These are phyloP conservation scores for Cystobasidiopsis lactophilus DNA, from an alignment of 768 basidiomycete species.

Conservation along the genomic window DNA sequence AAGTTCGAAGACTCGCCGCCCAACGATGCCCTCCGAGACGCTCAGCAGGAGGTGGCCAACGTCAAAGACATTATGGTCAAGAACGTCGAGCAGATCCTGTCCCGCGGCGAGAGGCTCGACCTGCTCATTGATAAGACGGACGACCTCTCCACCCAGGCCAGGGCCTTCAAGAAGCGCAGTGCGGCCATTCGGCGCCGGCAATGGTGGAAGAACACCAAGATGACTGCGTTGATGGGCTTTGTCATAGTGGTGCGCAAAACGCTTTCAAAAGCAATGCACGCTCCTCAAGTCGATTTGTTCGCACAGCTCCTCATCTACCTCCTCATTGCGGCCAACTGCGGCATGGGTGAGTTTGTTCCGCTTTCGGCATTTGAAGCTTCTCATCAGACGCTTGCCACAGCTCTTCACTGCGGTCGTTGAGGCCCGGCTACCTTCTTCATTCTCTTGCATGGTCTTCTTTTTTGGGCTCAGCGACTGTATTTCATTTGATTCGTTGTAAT, in stretches of 20 bases:
- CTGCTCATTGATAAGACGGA: constrained; percentile 61
- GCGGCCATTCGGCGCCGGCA: constrained; percentile 22
- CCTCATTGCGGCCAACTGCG: constrained; percentile 72
- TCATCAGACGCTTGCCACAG: too few species aligned
- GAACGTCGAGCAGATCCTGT: constrained; percentile 89
- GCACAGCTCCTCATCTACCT: constrained; percentile 64
- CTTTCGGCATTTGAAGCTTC: too few species aligned
- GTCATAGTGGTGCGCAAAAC: constrained; percentile 28
- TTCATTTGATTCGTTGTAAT: too few species aligned
- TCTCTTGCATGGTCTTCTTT: too few species aligned
- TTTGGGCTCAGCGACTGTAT: too few species aligned
- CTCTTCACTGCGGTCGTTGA: too few species aligned
- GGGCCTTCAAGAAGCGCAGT: constrained; percentile 39
- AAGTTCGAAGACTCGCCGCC: constrained; percentile 73
- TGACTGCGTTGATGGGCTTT: constrained; percentile 36
- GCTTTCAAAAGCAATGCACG: background rate
- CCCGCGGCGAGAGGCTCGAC: constrained; percentile 66
- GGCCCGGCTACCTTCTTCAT: too few species aligned
- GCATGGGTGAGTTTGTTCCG: too few species aligned
- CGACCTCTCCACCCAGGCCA: constrained; percentile 78
- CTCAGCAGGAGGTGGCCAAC: constrained; percentile 45
- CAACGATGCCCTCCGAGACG: constrained; percentile 63
- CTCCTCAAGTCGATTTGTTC: too few species aligned
- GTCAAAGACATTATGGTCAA: constrained; percentile 51
- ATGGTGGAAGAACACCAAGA: constrained; percentile 29